Evolutionary conservation across 257 asterid genomes (phyloP).

Genomic region (Nicotiana noctiflora): DNA sequence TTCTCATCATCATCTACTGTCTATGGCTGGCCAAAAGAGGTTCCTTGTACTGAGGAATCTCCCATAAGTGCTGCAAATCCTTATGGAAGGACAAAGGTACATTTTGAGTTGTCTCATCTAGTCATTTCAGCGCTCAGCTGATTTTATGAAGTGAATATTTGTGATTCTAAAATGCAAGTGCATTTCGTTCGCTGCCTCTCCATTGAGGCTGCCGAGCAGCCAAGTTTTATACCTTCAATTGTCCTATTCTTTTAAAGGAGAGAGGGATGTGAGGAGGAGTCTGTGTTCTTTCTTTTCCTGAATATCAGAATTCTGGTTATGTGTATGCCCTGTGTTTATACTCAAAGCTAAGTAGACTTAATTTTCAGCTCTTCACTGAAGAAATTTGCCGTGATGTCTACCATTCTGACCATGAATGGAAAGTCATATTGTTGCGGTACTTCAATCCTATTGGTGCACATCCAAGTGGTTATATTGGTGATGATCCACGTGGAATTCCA

Average conservation of each 20-base stretch:
- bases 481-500: constrained; percentile 93
- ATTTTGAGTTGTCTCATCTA: background rate
- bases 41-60: constrained; percentile 92
- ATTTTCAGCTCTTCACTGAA: constrained; percentile 79
- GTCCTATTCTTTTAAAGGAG: background rate
- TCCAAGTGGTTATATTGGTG: constrained; percentile 89
- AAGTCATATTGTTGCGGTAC: constrained; percentile 83
- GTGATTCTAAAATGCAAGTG: background rate
- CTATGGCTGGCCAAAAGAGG: constrained; percentile 88
- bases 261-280: background rate
- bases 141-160: background rate
- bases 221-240: background rate
- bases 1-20: constrained; percentile 99
- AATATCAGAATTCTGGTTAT: background rate
- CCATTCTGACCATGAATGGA: constrained; percentile 74
- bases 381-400: constrained; percentile 83
- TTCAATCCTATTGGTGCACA: constrained; percentile 99
- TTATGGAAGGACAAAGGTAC: constrained; percentile 93
- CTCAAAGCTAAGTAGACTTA: constrained; percentile 11
- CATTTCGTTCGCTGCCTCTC: background rate
- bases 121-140: background rate
- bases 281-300: background rate
- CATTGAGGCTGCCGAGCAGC: background rate
- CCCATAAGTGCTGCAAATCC: constrained; percentile 76
- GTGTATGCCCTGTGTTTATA: background rate